Conservation (phyloP, 495 filamentous ascomycete genomes). For the Pseudoneurospora amorphoporcata region DNA sequence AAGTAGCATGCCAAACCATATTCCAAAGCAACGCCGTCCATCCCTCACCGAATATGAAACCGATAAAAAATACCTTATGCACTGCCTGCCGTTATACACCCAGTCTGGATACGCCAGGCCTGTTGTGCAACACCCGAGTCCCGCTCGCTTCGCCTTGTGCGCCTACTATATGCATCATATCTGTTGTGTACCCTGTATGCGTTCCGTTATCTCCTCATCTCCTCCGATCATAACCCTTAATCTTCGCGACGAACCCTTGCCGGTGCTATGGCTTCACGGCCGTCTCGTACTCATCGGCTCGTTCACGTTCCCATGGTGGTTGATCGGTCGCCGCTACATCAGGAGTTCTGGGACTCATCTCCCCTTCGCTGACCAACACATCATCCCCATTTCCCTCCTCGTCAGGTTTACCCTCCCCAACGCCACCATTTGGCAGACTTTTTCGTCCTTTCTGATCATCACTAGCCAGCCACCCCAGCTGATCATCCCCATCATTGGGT, state of each 20-base stretch:
- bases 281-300: not conserved
- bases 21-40: not conserved
- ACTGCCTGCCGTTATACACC: not conserved
- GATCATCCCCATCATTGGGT: not conserved
- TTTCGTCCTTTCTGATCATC: not conserved
- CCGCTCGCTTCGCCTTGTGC: not conserved
- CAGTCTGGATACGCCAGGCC: not conserved
- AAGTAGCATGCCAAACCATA: not conserved
- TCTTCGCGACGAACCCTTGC: not conserved
- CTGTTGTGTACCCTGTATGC: not conserved
- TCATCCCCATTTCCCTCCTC: not conserved
- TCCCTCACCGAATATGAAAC: not conserved
- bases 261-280: not conserved
- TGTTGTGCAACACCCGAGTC: not conserved
- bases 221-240: not conserved
- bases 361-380: not conserved
- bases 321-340: not conserved
- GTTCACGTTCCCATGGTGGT: not conserved
- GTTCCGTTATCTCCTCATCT: not conserved
- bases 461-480: not conserved
- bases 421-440: not conserved
- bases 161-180: not conserved
- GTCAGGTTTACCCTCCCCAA: not conserved
- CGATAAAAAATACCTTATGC: not conserved
- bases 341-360: not conserved